phyloP scores from a whole-genome alignment of 768 basidiomycete genomes.

The Cyathus striatus region DNA sequence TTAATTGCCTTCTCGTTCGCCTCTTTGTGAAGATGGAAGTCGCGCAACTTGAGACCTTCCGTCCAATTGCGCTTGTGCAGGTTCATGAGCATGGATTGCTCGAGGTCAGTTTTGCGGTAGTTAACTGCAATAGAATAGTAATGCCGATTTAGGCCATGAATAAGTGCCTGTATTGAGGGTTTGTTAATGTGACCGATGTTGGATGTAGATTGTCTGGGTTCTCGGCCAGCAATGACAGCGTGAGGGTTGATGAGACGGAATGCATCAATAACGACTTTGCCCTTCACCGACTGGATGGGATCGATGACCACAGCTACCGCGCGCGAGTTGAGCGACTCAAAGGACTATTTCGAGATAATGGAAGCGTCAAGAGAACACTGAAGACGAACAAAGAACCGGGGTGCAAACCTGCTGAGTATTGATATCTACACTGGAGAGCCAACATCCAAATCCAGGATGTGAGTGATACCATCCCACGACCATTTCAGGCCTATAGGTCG shows the following conservation, averaged over 20 bases:
- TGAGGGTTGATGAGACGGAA: slow-evolving; percentile 96
- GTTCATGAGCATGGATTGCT: slow-evolving; percentile 99
- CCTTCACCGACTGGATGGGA: slow-evolving; percentile 98
- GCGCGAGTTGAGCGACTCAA: slow-evolving; percentile 88
- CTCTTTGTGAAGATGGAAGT: slow-evolving; percentile 87
- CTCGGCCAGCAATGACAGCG: slow-evolving; percentile 84
- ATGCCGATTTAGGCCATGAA: slow-evolving; percentile 95
- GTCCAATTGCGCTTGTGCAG: slow-evolving; percentile 99
- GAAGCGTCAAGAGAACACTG: slow-evolving; percentile 1
- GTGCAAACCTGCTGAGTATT: slow-evolving; percentile 88
- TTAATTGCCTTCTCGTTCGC: slow-evolving; percentile 92
- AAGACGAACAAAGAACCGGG: slow-evolving; percentile 1
- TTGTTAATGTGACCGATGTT: slow-evolving; percentile 99
- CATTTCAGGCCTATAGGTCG: slow-evolving; percentile 75
- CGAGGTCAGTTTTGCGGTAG: slow-evolving; percentile 96
- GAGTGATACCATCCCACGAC: slow-evolving; percentile 99
- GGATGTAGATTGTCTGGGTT: slow-evolving; percentile 94
- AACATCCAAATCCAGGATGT: slow-evolving; percentile 99
- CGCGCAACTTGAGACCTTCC: slow-evolving; percentile 86
- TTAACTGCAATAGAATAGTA: slow-evolving; percentile 98
- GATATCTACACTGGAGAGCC: slow-evolving; percentile 98
- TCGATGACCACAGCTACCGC: slow-evolving; percentile 98
- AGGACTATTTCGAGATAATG: slow-evolving; percentile 56
- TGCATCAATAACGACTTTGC: slow-evolving; percentile 98
- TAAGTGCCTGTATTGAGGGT: slow-evolving; percentile 97